Base-by-base conservation (phyloP, 2,329 filamentous ascomycete genomes). In the Alternaria angustiovoidea region DNA sequence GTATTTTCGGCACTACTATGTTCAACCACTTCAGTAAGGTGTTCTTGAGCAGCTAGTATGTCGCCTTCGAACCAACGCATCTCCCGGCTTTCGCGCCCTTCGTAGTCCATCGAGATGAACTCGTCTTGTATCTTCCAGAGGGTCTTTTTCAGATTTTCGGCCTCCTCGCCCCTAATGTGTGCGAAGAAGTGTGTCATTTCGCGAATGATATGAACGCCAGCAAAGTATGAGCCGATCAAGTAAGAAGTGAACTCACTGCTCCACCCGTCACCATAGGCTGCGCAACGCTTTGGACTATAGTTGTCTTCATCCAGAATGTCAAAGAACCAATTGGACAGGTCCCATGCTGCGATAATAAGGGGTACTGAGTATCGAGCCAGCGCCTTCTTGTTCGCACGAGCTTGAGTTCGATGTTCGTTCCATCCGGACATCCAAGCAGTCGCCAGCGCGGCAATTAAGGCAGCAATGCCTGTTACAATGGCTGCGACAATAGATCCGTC, bases 11-110 rank as follows among this genome's bases (percentile, higher is more conserved):
- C 26, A 12, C 54, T 39, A 43, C 32, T 32, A 18, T 51, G 28
- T 11, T 43, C 18, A 32, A 57, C 39, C 4, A 18, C 32, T 52
- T 46, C 51, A 22, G 51, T 58, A 9, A 58, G 11, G 16, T 51
- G 46, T 43, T 55, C 59, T 51, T 58, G 59, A 7, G 32, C 54
- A 48, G 59, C 54, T 7, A 62, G 46, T 62, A 62, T 48, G 46
- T 62, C 54, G 16, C 54, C 59, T 26, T 62, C 54, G 20, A 58
- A 62, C 59, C 51, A 58, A 26, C 59, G 59, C 59, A 62, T 62
- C 20, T 55, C 51, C 26, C 34, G 24, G 26, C 28, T 55, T 34
- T 62, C 59, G n/a, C 44, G 28, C 16, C 59, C 59, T 11, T 55
- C 41, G 20, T 58, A 62, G 14, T 58, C 3, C 51, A 62, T 55